Evolutionary conservation across 2,329 filamentous ascomycete genomes (phyloP).

Genomic region (Epichloe hybrida): DNA sequence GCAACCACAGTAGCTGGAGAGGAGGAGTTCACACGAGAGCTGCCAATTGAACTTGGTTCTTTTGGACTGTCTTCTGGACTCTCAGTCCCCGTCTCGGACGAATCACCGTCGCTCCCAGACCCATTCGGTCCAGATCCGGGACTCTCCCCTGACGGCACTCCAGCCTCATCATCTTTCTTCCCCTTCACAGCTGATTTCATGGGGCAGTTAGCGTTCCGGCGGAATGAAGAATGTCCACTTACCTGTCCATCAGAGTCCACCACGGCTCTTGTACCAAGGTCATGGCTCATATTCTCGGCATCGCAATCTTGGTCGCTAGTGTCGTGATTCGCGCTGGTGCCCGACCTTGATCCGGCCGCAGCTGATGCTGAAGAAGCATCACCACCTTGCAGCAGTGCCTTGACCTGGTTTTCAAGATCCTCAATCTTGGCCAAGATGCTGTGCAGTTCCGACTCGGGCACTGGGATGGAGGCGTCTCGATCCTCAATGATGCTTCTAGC

Average conservation of each 20-base stretch:
- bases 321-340: not conserved
- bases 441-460: conserved; percentile 12
- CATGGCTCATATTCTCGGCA: conserved; percentile 8
- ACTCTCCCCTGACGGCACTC: not conserved
- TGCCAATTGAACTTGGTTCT: too few relatives aligned
- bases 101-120: not conserved
- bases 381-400: conserved; percentile 10
- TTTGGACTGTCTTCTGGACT: too few relatives aligned
- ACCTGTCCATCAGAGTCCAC: conserved; percentile 9
- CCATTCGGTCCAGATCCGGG: not conserved
- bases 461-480: conserved; percentile 12
- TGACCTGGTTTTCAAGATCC: conserved; percentile 15
- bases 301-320: conserved; percentile 4
- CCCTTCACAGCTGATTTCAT: conserved; percentile 8
- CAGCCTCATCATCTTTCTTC: not conserved
- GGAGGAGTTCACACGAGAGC: not conserved
- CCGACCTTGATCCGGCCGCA: not conserved
- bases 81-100: not conserved
- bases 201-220: conserved; percentile 15
- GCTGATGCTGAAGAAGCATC: not conserved
- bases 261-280: conserved; percentile 6
- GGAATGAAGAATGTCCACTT: conserved; percentile 12
- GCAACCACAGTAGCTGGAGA: not conserved
- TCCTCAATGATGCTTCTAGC: conserved; percentile 15
- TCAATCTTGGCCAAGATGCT: conserved; percentile 17